Evolutionary conservation across 2,329 filamentous ascomycete genomes (phyloP), one percentile per base, ranked within the genome.

Genomic region (Calonectria pseudoturangicola): DNA sequence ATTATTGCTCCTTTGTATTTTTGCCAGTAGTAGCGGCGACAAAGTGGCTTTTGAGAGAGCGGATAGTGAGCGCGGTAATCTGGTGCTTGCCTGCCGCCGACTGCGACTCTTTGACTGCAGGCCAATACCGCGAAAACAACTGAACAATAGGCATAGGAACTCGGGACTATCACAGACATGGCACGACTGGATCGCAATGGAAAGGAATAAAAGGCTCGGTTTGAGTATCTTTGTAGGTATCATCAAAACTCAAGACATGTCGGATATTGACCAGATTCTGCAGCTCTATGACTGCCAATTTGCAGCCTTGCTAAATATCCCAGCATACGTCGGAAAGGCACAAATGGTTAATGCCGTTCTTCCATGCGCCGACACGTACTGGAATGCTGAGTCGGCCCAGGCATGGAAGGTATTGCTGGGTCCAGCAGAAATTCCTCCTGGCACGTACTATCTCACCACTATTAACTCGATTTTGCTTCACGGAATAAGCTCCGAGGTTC

Each of bases 261-360:
- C 39, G 28, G 39, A 21, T 45, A n/a, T 21, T 63, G 39, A 63
- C 58, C 8, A 13, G 30, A 9, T 13, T 45, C 1, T 16, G 28
- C 27, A 63, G 58, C 39, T 63, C 16, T 63, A 63, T n/a, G 58
- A 63, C 39, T 63, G 58, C 18, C 58, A 63, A 45, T 63, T 63
- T 8, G 58, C 58, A 21, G 58, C 58, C 6, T 45, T 63, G 39
- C 58, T 63, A n/a, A 63, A 63, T 30, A 45, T 63, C 21, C 58
- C 58, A 15, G 58, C 58, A 28, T 63, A 63, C 13, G 58, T 63
- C 2, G 58, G 58, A 21, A 63, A 63, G 16, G 58, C 58, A 16
- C 58, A 63, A 21, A 63, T 63, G 58, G 58, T 63, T 4, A 63
- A 63, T 41, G 58, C 58, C 2, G 58, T 63, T 63, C 58, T 63